Percentiles rank a stretch among this genome's conserved stretches.
These are phyloP conservation scores for Knufia fluminis DNA, from an alignment of 2,329 filamentous ascomycete species.

Conservation along the genomic window DNA sequence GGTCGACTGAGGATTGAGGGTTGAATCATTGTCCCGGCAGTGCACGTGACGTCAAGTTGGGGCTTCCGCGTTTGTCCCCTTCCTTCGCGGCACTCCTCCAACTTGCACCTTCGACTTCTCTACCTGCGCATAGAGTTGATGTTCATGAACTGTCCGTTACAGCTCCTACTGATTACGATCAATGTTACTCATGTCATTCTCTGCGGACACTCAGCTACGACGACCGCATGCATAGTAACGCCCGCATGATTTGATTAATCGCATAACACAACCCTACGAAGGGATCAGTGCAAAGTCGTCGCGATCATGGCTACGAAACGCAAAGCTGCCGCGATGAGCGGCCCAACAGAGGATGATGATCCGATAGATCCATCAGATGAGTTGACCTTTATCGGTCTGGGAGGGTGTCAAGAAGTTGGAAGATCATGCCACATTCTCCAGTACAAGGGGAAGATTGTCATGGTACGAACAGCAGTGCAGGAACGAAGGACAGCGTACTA, in stretches of 20 bases:
- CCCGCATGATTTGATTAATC: no score
- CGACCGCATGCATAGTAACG: no score
- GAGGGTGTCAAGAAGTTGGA: slow-evolving; percentile 94
- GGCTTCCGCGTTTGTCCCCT: neutral
- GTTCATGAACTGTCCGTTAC: no score
- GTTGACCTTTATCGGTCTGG: slow-evolving; percentile 85
- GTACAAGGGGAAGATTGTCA: slow-evolving; percentile 98
- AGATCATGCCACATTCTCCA: slow-evolving; percentile 96
- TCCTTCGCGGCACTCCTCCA: no score
- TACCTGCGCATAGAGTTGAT: neutral
- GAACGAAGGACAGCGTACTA: slow-evolving; percentile 9
- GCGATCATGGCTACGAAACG: slow-evolving; percentile 81
- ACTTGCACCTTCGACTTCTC: neutral
- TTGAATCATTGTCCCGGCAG: neutral
- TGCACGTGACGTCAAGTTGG: slow-evolving; percentile 2
- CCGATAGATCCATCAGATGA: slow-evolving; percentile 89
- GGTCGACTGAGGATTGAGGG: neutral
- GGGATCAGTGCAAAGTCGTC: neutral
- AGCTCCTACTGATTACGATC: no score
- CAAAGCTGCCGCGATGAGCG: slow-evolving; percentile 68
- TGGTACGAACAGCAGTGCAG: slow-evolving; percentile 53
- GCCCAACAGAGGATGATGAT: slow-evolving; percentile 57
- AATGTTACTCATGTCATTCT: no score
- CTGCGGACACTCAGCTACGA: no score
- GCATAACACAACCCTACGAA: no score